phyloP scores from a whole-genome alignment of 441 rosid genomes.

The Erysimum pusillum region DNA sequence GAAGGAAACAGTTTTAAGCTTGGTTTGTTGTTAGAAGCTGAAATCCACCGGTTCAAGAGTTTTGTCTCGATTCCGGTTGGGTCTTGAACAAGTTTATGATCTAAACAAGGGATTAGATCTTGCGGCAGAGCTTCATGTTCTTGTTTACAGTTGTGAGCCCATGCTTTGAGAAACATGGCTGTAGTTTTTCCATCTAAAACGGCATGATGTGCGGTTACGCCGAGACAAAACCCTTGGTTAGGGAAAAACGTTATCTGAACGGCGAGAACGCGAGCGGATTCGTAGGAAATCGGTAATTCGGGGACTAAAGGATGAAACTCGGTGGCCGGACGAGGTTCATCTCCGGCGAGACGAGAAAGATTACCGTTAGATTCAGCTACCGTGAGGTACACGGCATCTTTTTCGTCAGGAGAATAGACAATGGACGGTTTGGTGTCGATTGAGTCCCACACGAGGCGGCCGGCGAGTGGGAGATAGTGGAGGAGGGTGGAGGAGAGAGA shows the following conservation, averaged over 20 bases:
- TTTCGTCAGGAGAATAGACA: slow-evolving; percentile 24
- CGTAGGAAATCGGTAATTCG: slow-evolving; percentile 32
- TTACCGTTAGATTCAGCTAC: slow-evolving; percentile 41
- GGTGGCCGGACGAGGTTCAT: slow-evolving; percentile 27
- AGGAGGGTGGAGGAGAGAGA: slow-evolving; percentile 50
- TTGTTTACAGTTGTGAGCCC: slow-evolving; percentile 29
- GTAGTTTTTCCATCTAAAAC: slow-evolving; percentile 23
- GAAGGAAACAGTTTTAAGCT: slow-evolving; percentile 40
- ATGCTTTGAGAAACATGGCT: slow-evolving; percentile 19
- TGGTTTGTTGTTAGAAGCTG: slow-evolving; percentile 35
- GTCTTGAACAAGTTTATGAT: slow-evolving; percentile 32
- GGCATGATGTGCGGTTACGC: slow-evolving; percentile 25
- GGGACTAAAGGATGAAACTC: slow-evolving; percentile 48
- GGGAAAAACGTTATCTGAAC: slow-evolving; percentile 44
- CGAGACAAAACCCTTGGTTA: slow-evolving; percentile 25
- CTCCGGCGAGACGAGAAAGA: slow-evolving; percentile 31
- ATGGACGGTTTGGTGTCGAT: slow-evolving; percentile 43
- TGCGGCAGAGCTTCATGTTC: slow-evolving; percentile 11
- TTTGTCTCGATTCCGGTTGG: slow-evolving; percentile 38
- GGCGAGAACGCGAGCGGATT: slow-evolving; percentile 24
- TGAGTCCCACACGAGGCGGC: slow-evolving; percentile 41
- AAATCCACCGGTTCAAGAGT: slow-evolving; percentile 41
- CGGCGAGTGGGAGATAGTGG: slow-evolving; percentile 51
- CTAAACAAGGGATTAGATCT: slow-evolving; percentile 38
- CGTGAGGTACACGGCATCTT: slow-evolving; percentile 46